These are phyloP conservation scores for Geotrichum histeridarum DNA, from an alignment of 1,139 yeast genomes.

Conservation along the genomic window DNA sequence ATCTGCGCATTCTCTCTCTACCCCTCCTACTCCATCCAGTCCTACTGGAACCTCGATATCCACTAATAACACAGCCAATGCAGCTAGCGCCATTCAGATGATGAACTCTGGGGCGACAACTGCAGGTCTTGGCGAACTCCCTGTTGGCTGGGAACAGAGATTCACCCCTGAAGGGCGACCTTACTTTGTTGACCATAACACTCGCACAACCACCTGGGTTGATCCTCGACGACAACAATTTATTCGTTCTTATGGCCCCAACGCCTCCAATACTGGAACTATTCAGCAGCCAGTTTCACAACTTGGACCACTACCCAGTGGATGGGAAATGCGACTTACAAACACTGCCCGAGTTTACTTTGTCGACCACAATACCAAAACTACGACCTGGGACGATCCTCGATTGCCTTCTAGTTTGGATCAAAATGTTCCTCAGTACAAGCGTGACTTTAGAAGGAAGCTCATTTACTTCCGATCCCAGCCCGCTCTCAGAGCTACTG, in stretches of 20 bases:
- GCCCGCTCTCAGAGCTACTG: conserved; percentile 92
- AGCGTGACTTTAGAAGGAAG: conserved; percentile 97
- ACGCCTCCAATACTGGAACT: conserved; percentile 38
- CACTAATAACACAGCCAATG: conserved; percentile 58
- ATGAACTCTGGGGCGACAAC: conserved; percentile 81
- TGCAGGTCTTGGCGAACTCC: conserved; percentile 92
- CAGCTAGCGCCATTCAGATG: conserved; percentile 40
- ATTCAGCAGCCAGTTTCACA: conserved; percentile 85
- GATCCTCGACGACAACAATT: conserved; percentile 99
- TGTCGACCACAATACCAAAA: conserved; percentile 97
- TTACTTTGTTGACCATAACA: conserved; percentile 97
- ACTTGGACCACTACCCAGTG: conserved; percentile 94
- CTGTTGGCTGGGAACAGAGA: conserved; percentile 98
- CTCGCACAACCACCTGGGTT: conserved; percentile 98
- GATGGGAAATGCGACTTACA: conserved; percentile 99
- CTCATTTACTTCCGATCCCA: conserved; percentile 96
- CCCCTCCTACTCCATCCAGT: conserved; percentile 33
- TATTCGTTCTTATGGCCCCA: conserved; percentile 67
- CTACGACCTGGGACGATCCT: conserved; percentile 99
- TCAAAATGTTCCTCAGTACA: conserved; percentile 97
- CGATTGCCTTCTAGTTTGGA: conserved; percentile 94
- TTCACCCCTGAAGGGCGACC: conserved; percentile 98
- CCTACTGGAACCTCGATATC: conserved; percentile 29
- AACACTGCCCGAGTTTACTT: conserved; percentile 97
- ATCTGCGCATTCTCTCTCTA: conserved; percentile 5